Conservation (phyloP, 2,329 filamentous ascomycete genomes). For the Magnaporthiopsis rhizophila region DNA sequence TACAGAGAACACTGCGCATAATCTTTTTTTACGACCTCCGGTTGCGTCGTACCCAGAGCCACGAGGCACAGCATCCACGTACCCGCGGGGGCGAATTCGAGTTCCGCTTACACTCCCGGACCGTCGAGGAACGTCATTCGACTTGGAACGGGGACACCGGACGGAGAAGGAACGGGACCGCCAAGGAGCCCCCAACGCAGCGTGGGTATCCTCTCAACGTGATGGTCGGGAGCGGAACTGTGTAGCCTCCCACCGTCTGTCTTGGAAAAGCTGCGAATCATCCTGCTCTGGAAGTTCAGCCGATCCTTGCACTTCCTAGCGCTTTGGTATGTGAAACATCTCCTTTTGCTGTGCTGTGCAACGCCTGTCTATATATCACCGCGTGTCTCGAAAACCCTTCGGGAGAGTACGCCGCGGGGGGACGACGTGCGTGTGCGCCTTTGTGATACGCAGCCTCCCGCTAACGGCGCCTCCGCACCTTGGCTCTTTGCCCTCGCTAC, state of each 20-base stretch:
- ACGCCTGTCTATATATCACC: background rate
- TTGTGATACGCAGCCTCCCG: constrained; percentile 14
- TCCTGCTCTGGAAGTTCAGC: constrained; percentile 6
- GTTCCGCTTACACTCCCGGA: constrained; percentile 6
- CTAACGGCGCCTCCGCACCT: constrained; percentile 16
- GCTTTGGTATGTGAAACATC: constrained; percentile 29
- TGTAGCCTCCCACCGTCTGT: constrained; percentile 24
- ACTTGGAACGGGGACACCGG: constrained; percentile 23
- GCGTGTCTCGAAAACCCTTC: background rate
- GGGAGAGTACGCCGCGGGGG: background rate
- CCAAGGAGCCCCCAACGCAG: background rate
- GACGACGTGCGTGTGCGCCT: background rate
- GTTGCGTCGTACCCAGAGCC: background rate
- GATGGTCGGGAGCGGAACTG: constrained; percentile 26
- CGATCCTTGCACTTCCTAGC: constrained; percentile 10
- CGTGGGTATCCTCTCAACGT: constrained; percentile 21
- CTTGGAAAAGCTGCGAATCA: constrained; percentile 15
- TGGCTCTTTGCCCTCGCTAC: background rate
- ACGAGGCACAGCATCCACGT: background rate
- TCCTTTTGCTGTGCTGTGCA: background rate
- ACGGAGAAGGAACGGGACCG: constrained; percentile 10
- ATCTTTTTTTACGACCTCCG: background rate
- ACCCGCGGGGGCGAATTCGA: background rate
- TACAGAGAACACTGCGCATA: background rate
- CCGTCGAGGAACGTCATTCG: constrained; percentile 14